Evolutionary conservation across 352 stramenopile species (phyloP).

Genomic region (Globisporangium cylindrosporum): DNA sequence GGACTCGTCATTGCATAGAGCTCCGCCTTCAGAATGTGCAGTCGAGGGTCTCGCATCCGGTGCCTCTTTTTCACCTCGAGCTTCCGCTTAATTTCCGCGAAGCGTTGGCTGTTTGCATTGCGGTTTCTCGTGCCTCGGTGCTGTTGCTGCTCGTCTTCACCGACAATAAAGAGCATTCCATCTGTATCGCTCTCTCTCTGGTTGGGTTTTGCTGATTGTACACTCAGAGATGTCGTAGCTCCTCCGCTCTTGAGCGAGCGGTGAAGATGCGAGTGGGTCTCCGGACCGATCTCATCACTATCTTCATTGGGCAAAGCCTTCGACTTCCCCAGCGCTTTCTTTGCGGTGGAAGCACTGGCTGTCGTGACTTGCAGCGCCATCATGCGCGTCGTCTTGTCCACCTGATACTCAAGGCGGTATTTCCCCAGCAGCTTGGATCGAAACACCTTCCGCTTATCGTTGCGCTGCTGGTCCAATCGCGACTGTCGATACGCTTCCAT

Average conservation of each 20-base stretch:
- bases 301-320: background rate
- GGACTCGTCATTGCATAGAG: constrained; percentile 14
- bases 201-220: constrained; percentile 6
- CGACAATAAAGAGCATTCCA: background rate
- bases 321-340: background rate
- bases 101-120: constrained; percentile 41
- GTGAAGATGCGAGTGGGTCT: constrained; percentile 18
- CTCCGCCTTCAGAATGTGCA: constrained; percentile 52
- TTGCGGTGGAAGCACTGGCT: background rate
- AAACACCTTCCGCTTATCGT: constrained; percentile 30
- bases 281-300: constrained; percentile 8
- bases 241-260: constrained; percentile 19
- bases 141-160: constrained; percentile 3
- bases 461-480: constrained; percentile 21
- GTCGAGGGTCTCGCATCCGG: constrained; percentile 30
- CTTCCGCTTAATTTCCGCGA: constrained; percentile 37
- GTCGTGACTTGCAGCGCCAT: constrained; percentile 23
- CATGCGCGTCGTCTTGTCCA: constrained; percentile 51
- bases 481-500: constrained; percentile 36
- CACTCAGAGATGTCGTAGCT: constrained; percentile 11
- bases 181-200: constrained; percentile 12
- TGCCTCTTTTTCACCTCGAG: constrained; percentile 30
- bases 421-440: constrained; percentile 51
- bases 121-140: constrained; percentile 3
- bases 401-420: constrained; percentile 54